Conservation (phyloP, 2,329 filamentous ascomycete genomes). For the Escovopsis sp. region DNA sequence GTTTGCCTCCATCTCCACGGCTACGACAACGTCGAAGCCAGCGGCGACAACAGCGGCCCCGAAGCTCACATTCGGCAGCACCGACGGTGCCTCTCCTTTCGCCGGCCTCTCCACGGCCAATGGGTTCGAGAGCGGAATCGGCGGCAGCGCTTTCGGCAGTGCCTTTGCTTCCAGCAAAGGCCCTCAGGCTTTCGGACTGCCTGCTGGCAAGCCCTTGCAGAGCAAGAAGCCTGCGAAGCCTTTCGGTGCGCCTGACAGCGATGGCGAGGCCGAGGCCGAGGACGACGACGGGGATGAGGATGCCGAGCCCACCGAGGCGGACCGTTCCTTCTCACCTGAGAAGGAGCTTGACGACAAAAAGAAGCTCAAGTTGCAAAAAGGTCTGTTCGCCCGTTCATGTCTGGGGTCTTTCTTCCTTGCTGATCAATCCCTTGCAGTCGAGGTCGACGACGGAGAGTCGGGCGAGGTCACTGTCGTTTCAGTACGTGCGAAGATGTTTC, state of each 20-base stretch:
- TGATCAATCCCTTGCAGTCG: slow-evolving; percentile 27
- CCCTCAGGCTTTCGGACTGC: no score
- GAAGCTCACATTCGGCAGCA: slow-evolving; percentile 35
- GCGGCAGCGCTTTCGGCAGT: slow-evolving; percentile 21
- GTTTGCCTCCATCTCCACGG: slow-evolving; percentile 14
- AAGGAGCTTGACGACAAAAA: slow-evolving; percentile 50
- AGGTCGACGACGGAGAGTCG: slow-evolving; percentile 75
- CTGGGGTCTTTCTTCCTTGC: not conserved
- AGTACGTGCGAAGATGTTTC: slow-evolving; percentile 72
- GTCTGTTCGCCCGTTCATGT: slow-evolving; percentile 32
- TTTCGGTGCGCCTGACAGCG: slow-evolving; percentile 63
- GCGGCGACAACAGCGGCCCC: slow-evolving; percentile 20
- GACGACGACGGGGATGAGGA: slow-evolving; percentile 25
- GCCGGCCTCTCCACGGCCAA: slow-evolving; percentile 26
- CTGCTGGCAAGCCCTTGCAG: slow-evolving; percentile 23
- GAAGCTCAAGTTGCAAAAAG: slow-evolving; percentile 51
- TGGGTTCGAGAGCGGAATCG: slow-evolving; percentile 33
- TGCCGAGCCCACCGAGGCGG: slow-evolving; percentile 31
- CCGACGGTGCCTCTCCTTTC: slow-evolving; percentile 31
- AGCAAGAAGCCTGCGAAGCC: slow-evolving; percentile 51
- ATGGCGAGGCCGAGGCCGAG: slow-evolving; percentile 35
- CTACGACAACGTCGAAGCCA: not conserved
- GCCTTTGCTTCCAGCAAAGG: slow-evolving; percentile 47
- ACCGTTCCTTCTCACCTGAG: slow-evolving; percentile 30
- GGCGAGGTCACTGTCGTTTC: slow-evolving; percentile 62